Base-by-base conservation (phyloP, 129 eudicot genomes). In the Solidago caesia region DNA sequence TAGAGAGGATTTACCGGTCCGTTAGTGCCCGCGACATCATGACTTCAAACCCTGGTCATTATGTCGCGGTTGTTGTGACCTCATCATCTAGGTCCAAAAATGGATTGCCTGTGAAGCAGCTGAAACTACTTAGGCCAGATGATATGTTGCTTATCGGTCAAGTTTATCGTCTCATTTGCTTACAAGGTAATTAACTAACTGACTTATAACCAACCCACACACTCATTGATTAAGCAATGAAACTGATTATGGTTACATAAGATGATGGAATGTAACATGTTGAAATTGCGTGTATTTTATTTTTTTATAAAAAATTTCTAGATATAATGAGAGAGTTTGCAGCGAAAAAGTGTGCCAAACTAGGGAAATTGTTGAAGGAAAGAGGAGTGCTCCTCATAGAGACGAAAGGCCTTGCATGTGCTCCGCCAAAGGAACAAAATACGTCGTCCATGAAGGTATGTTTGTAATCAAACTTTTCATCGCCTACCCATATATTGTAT, bases 1-100 rank as follows among this genome's bases (percentile, higher is more conserved):
- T 90, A 7, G 80, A 90, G 75, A 87, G 86, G 81, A 68, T 85
- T 74, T 85, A 85, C 78, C 62, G 80, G 75, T 80, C 91, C 5
- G 84, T 90, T 4, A 85, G 76, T 44, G 96, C 93, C 44, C 75
- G 75, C 3, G 81, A 87, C 48, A 81, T 90, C 74, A 90, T 90
- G 96, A 72, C 57, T 67, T 83, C 84, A 4, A 84, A 90, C 53
- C 96, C 91, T 6, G 93, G 93, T 13, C 87, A 90, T 52, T 90
- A 84, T 33, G 93, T 90, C 3, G 96, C 93, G 0, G 71, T 82
- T 29, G 77, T 84, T 14, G 49, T 85, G 47, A 60, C 80, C 26
- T 70, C 21, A 21, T 84, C 8, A n/a, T 2, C 10, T 15, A 10
- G 6, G 15, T 69, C 68, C 21, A 80, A 70, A 6, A 85, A 84